Evolutionary conservation across 202 grass and related monocot species (phyloP).

Genomic region (Saccharum hybrid): DNA sequence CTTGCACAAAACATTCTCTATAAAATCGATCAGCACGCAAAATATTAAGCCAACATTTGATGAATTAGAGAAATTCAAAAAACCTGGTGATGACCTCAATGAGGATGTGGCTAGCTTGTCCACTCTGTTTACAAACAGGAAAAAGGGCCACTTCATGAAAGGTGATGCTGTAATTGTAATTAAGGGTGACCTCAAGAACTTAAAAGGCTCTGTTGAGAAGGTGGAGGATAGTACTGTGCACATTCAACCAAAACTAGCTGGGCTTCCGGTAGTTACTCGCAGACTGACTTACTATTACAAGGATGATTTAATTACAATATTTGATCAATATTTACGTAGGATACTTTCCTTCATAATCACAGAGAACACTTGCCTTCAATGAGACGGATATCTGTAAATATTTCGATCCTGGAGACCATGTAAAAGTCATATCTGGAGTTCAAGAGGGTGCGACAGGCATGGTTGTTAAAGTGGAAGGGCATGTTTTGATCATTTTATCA

Average conservation of each 20-base stretch:
- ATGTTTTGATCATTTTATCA: slow-evolving; percentile 81
- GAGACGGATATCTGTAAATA: slow-evolving; percentile 80
- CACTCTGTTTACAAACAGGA: slow-evolving; percentile 78
- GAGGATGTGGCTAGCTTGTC: slow-evolving; percentile 75
- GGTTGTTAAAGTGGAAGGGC: slow-evolving; percentile 88
- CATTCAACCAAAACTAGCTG: slow-evolving; percentile 62
- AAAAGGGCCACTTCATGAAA: slow-evolving; percentile 89
- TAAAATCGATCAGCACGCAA: slow-evolving; percentile 66
- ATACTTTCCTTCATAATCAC: slow-evolving; percentile 31
- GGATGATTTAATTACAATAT: background rate
- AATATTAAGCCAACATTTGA: slow-evolving; percentile 77
- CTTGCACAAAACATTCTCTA: slow-evolving; percentile 68
- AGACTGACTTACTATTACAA: slow-evolving; percentile 20
- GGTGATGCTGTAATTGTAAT: slow-evolving; percentile 87
- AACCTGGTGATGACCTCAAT: slow-evolving; percentile 71
- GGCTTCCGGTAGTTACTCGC: slow-evolving; percentile 59
- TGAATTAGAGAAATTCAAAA: slow-evolving; percentile 85
- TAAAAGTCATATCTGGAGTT: slow-evolving; percentile 85
- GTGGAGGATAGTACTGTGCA: slow-evolving; percentile 78
- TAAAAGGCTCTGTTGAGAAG: slow-evolving; percentile 84
- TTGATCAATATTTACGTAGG: slow-evolving; percentile 1
- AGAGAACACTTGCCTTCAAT: slow-evolving; percentile 77
- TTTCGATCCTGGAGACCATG: slow-evolving; percentile 86
- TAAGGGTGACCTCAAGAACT: slow-evolving; percentile 73
- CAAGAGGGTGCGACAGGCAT: slow-evolving; percentile 77